Percentiles rank a stretch among this genome's conserved stretches.
phyloP scores from a whole-genome alignment of 2,329 filamentous ascomycete species.

The Penicillium sp. region DNA sequence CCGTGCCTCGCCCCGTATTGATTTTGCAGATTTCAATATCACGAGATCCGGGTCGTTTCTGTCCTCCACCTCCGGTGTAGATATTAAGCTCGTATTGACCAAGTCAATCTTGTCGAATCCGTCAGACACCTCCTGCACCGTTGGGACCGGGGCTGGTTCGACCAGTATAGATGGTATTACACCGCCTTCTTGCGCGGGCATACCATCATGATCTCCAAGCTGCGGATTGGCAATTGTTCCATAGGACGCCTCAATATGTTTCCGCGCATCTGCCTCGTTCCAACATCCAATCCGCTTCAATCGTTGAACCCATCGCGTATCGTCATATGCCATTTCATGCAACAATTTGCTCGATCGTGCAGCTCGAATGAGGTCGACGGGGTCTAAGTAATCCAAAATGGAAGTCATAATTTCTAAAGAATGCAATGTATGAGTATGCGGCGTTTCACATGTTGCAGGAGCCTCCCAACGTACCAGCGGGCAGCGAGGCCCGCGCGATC shows the following conservation, averaged over 20 bases:
- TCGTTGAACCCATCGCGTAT: constrained; percentile 86
- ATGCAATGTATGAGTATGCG: neutral
- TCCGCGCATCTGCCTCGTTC: constrained; percentile 81
- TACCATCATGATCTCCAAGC: constrained; percentile 24
- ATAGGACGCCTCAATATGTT: constrained; percentile 66
- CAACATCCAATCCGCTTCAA: constrained; percentile 84
- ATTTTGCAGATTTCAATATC: constrained; percentile 65
- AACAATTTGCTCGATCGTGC: constrained; percentile 78
- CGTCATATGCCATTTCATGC: constrained; percentile 98
- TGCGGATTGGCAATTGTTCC: constrained; percentile 26
- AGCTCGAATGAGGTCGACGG: constrained; percentile 77
- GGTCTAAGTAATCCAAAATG: constrained; percentile 82
- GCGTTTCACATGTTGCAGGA: neutral
- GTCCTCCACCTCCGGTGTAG: constrained; percentile 31
- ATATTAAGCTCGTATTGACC: constrained; percentile 29
- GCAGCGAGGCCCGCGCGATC: constrained; percentile 69
- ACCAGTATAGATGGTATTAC: constrained; percentile 12
- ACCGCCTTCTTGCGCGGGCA: constrained; percentile 13
- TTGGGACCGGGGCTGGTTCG: constrained; percentile 13
- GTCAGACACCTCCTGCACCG: constrained; percentile 47
- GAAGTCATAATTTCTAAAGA: constrained; percentile 71
- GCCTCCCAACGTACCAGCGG: constrained; percentile 58
- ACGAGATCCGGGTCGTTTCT: constrained; percentile 62
- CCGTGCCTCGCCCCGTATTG: constrained; percentile 75
- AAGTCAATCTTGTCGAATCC: constrained; percentile 76